phyloP scores from a whole-genome alignment of 1,139 yeast genomes.

The Kodamaea arcana region DNA sequence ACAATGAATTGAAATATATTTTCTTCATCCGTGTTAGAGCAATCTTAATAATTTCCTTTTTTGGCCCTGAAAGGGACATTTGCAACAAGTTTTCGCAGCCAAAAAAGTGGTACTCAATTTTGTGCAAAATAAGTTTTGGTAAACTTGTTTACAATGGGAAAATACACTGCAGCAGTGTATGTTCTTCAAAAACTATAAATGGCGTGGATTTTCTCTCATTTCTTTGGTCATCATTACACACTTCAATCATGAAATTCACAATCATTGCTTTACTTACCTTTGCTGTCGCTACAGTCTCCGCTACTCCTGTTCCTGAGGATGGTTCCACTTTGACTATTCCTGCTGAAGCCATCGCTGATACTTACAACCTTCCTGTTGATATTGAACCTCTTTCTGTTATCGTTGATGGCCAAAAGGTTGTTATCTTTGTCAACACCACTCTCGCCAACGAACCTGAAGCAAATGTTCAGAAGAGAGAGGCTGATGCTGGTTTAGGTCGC shows the following conservation, averaged over 20 bases:
- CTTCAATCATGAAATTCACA: slow-evolving; percentile 12
- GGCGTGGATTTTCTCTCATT: neutral
- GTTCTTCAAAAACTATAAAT: too few relatives aligned
- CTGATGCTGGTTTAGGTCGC: slow-evolving; percentile 6
- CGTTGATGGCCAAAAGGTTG: slow-evolving; percentile 14
- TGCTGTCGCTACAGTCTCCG: slow-evolving; percentile 5
- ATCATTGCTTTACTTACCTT: slow-evolving; percentile 10
- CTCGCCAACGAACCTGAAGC: slow-evolving; percentile 5
- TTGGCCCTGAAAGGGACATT: neutral
- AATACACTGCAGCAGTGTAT: too few relatives aligned
- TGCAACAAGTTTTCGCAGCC: neutral
- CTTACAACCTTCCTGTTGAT: slow-evolving; percentile 12
- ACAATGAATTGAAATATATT: too few relatives aligned
- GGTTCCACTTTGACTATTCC: slow-evolving; percentile 10
- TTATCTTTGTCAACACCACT: slow-evolving; percentile 18
- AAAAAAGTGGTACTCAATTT: neutral
- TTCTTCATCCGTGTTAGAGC: too few relatives aligned
- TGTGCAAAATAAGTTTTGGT: too few relatives aligned
- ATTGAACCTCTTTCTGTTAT: slow-evolving; percentile 14
- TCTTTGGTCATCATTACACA: neutral
- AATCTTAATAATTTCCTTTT: neutral
- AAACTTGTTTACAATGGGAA: neutral
- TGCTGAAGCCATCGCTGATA: slow-evolving; percentile 15
- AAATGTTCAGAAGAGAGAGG: slow-evolving; percentile 2
- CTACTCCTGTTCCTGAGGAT: slow-evolving; percentile 5